Evolutionary conservation across 2,329 filamentous ascomycete genomes (phyloP).

Genomic region (Diaporthe aspalathi): DNA sequence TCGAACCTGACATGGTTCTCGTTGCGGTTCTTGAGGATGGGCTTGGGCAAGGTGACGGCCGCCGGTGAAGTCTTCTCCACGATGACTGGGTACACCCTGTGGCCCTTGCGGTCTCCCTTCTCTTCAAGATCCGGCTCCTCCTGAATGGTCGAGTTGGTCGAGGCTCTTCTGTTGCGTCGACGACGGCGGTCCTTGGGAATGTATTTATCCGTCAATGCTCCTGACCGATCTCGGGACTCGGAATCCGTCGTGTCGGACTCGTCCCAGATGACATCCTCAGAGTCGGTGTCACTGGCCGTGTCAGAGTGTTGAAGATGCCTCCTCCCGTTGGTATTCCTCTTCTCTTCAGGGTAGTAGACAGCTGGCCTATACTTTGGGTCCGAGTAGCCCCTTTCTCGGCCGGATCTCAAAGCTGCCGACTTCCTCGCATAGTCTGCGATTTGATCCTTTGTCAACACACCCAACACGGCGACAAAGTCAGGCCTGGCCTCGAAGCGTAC

Average conservation of each 20-base stretch:
- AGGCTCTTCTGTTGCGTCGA: conserved; percentile 43
- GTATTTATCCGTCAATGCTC: conserved; percentile 39
- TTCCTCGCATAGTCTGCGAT: conserved; percentile 63
- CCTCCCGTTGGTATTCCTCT: conserved; percentile 8
- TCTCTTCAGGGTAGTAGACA: conserved; percentile 30
- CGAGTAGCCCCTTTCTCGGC: conserved; percentile 47
- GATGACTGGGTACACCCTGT: conserved; percentile 54
- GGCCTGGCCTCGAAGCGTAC: conserved; percentile 71
- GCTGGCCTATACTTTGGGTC: conserved; percentile 5
- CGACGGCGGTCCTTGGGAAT: conserved; percentile 39
- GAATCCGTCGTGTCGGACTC: conserved; percentile 46
- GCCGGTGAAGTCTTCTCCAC: conserved; percentile 51
- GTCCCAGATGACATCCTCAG: conserved; percentile 45
- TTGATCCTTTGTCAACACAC: conserved; percentile 62
- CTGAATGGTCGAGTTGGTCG: conserved; percentile 55
- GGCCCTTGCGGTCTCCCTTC: conserved; percentile 40
- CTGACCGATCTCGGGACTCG: conserved; percentile 38
- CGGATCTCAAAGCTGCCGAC: conserved; percentile 59
- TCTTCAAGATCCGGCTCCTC: conserved; percentile 40
- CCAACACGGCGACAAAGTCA: conserved; percentile 70
- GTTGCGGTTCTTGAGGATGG: conserved; percentile 72
- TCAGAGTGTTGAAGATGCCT: conserved; percentile 37
- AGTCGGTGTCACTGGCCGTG: conserved; percentile 41
- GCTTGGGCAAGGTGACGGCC: conserved; percentile 59
- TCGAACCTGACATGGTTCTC: conserved; percentile 68